phyloP scores from a whole-genome alignment of 306 rosid species.

The Arachis hypogaea region DNA sequence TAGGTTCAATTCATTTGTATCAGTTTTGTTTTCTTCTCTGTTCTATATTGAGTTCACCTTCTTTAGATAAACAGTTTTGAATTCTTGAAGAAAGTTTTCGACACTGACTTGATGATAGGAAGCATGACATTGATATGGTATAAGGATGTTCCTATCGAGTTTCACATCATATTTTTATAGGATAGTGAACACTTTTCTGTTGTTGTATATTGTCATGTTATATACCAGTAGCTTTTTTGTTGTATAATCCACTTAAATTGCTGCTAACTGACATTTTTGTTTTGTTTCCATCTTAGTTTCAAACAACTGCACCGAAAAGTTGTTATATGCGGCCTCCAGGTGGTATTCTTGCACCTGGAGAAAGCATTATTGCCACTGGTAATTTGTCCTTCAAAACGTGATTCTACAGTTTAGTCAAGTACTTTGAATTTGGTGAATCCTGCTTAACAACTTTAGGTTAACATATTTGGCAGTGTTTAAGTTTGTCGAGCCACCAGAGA shows the following conservation, averaged over 20 bases:
- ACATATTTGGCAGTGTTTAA: slow-evolving; percentile 74
- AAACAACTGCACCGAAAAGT: slow-evolving; percentile 98
- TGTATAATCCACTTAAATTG: slow-evolving; percentile 14
- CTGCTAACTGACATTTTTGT: slow-evolving; percentile 29
- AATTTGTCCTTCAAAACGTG: slow-evolving; percentile 41
- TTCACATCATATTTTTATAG: background rate
- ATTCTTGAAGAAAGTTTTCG: slow-evolving; percentile 29
- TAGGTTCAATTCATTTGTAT: too few species aligned
- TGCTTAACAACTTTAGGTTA: slow-evolving; percentile 26
- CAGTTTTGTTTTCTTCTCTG: too few species aligned
- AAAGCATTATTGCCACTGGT: slow-evolving; percentile 86
- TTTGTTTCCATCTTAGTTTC: slow-evolving; percentile 62
- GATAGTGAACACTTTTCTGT: background rate
- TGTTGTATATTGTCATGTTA: slow-evolving; percentile 21
- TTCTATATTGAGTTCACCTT: too few species aligned
- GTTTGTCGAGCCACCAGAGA: slow-evolving; percentile 95
- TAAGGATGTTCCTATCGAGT: slow-evolving; percentile 14
- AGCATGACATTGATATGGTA: slow-evolving; percentile 6
- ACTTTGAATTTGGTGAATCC: slow-evolving; percentile 30
- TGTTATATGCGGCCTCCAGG: slow-evolving; percentile 99
- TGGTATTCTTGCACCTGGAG: slow-evolving; percentile 90
- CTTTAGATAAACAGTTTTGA: background rate
- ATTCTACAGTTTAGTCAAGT: slow-evolving; percentile 5
- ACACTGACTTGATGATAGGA: slow-evolving; percentile 5
- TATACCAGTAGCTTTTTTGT: background rate